Base-by-base conservation (phyloP, 257 asterid species). In the Misopates orontium region DNA sequence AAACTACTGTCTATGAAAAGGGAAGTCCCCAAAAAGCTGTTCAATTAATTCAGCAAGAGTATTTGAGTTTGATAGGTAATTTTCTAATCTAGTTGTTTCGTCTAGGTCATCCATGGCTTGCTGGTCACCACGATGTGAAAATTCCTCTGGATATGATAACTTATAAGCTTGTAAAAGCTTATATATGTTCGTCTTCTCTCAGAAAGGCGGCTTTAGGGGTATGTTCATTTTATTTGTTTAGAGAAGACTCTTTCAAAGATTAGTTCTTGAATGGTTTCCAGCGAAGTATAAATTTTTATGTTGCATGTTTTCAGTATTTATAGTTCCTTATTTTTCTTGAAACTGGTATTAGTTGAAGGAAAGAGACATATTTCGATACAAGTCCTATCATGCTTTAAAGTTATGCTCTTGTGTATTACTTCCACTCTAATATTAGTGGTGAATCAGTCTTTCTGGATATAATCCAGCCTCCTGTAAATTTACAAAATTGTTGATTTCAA, bases 91-190 rank as follows among this genome's bases (percentile, higher is more conserved):
- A 41, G 9, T 48, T 68, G 36, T 71, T 13, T 1, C 77, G 62
- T 73, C 49, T 68, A 94, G 97, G 96, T 85, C 99, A 94, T 79
- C 98, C 99, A 7, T 94, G 99, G 99, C 76, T 94, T 74, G 83
- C 85, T 50, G 94, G 91, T 31, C 79, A 78, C 69, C 92, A 85
- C 0, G 99, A 94, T 16, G 74, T 74, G 77, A 94, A 87, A 77
- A 88, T 88, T 69, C 96, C 98, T 41, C 77, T 94, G 81, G 99
- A 94, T 77, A 77, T 88, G 95, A 83, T 87, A 72, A 76, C 78
- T 53, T 90, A 72, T 77, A 88, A 84, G 96, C 91, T 85, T 16
- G 84, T 82, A 31, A 88, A 83, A 83, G 96, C 91, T 77, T 94
- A 94, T 78, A 70, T 86, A 60, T 86, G 85, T 60, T 88, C 99